Evolutionary conservation across 371 early-diverging fungal genomes (phyloP), one percentile per base, ranked within the genome.

Genomic region (Mucor lusitanicus): DNA sequence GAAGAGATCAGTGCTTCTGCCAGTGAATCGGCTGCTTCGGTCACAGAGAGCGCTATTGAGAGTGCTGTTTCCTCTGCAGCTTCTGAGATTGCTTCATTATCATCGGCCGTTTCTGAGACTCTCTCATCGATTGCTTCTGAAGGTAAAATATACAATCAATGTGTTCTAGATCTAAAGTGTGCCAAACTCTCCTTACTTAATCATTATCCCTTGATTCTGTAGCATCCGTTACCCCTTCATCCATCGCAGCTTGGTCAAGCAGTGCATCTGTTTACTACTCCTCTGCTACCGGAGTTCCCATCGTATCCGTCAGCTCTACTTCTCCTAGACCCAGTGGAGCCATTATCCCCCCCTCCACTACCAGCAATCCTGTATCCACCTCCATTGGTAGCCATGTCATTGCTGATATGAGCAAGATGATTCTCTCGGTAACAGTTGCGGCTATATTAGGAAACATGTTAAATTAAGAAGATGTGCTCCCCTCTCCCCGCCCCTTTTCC

Each of bases 281-380:
- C 21, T 33, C 50, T 65, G 40, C 66, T 28, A 27, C 53, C 35
- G 33, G 25, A 30, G 53, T 50, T 53, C 6, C 61, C 21, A 30
- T 42, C 25, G 30, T 1, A 21, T 33, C 65, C 17, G 33, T 46
- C 30, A 59, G 44, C 57, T 28, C 23, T 54, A 30, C 35, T 63
- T 8, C 33, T 19, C 63, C 69, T 28, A 68, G 59, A 54, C 63
- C 69, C 5, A 72, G 65, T 46, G 66, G 63, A n/a, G 63, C 66
- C 13, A 30, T 50, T 7, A 60, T 61, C 39, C 63, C 65, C 37
- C 28, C 63, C 13, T 21, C 66, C 23, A 59, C 62, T 32, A 58
- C 63, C 8, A 64, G 59, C 21, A 61, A 48, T 37, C 17, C 54
- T 7, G 23, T 44, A 17, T 30, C 58, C 30, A 50, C 30, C 3